These are phyloP conservation scores for Neurospora sp. DNA, from an alignment of 495 filamentous ascomycete genomes.

Conservation along the genomic window DNA sequence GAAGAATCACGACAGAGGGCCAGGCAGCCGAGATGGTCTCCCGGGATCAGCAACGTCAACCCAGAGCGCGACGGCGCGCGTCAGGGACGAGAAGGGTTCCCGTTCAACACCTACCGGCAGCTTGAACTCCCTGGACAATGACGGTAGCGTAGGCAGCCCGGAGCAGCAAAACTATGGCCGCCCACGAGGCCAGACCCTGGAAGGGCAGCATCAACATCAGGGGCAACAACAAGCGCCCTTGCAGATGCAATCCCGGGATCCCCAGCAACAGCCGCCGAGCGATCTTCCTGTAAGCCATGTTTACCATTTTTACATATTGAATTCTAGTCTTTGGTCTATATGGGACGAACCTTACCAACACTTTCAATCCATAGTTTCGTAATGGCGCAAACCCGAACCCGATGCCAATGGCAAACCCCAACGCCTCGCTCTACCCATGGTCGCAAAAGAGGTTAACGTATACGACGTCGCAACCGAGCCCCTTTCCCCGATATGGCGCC, in stretches of 20 bases:
- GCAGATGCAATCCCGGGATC: conserved; percentile 4
- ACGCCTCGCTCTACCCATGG: conserved; percentile 82
- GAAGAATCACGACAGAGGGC: conserved; percentile 46
- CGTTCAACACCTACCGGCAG: conserved; percentile 46
- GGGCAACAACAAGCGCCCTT: conserved; percentile 11
- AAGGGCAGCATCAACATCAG: conserved; percentile 16
- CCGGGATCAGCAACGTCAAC: conserved; percentile 24
- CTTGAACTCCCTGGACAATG: conserved; percentile 40
- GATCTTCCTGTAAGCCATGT: conserved; percentile 38
- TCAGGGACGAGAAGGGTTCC: conserved; percentile 39
- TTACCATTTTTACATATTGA: neutral
- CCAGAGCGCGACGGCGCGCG: conserved; percentile 29
- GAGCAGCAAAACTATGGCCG: conserved; percentile 32
- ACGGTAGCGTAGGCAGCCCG: conserved; percentile 39
- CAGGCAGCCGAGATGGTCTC: conserved; percentile 36
- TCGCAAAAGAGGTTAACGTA: conserved; percentile 83
- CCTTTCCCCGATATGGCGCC: conserved; percentile 94
- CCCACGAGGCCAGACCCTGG: conserved; percentile 27
- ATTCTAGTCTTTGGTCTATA: neutral
- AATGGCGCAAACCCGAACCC: conserved; percentile 23
- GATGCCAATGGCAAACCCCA: conserved; percentile 26
- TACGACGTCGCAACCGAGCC: conserved; percentile 68
- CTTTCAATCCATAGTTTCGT: conserved; percentile 30
- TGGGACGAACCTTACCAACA: neutral
- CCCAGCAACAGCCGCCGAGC: conserved; percentile 18